Evolutionary conservation across 768 basidiomycete species (phyloP).

Genomic region (Arthromyces matolae): DNA sequence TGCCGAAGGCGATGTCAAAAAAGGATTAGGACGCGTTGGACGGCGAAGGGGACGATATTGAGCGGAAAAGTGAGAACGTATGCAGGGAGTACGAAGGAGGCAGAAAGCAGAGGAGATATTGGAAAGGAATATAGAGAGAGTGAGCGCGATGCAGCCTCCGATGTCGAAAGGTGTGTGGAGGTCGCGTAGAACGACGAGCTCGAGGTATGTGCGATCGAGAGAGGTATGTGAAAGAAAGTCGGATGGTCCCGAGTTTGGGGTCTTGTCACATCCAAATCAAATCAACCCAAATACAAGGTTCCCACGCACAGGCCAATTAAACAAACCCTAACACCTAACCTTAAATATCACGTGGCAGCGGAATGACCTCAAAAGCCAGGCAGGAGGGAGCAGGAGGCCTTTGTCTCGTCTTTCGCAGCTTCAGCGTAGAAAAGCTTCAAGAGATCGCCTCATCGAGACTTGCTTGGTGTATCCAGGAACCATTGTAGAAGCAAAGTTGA

Average conservation of each 20-base stretch:
- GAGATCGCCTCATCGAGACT: neutral
- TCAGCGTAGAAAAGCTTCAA: too few relatives aligned
- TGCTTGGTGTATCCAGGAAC: neutral
- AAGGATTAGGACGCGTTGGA: conserved; percentile 22
- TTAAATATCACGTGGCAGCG: conserved; percentile 33
- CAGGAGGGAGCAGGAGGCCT: too few relatives aligned
- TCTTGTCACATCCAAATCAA: conserved; percentile 43
- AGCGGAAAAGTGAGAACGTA: conserved; percentile 12
- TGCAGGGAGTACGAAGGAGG: conserved; percentile 14
- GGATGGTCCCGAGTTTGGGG: conserved; percentile 42
- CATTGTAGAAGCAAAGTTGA: neutral
- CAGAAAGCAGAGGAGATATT: conserved; percentile 9
- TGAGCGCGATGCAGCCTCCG: conserved; percentile 17
- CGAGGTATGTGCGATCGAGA: conserved; percentile 41
- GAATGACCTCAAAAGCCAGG: neutral
- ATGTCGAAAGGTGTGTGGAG: conserved; percentile 18
- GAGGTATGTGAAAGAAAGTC: conserved; percentile 48
- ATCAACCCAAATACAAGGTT: conserved; percentile 35
- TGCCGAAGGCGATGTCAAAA: conserved; percentile 12
- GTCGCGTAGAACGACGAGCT: conserved; percentile 29
- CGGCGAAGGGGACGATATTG: conserved; percentile 14
- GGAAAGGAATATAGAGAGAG: conserved; percentile 10
- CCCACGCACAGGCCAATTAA: conserved; percentile 48
- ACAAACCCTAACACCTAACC: conserved; percentile 31
- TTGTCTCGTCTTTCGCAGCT: too few relatives aligned